Evolutionary conservation across 176 grass and related monocot genomes (phyloP), one percentile per base, ranked within the genome.

Genomic region (Oryza longistaminata): DNA sequence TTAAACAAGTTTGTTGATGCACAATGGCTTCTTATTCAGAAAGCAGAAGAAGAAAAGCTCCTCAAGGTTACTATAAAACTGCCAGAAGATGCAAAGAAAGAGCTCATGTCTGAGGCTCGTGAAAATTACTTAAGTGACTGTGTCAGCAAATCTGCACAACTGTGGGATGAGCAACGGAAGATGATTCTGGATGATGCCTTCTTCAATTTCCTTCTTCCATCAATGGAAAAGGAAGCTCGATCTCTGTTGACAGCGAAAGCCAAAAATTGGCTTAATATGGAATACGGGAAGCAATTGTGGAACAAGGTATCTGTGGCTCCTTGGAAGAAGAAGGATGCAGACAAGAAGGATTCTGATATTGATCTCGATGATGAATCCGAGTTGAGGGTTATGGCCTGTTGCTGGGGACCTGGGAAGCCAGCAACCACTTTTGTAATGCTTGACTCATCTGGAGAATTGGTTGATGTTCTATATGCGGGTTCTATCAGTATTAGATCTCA

Each of bases 181-280:
- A 96, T 96, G 93, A 99, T 99, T 74, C 83, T 99, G 43, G 93
- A 99, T 78, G 97, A 99, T 82, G 91, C 97, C 66, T 99, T 96
- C 72, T 83, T 93, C 12, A 91, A 82, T 81, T 91, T 89, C 48
- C 89, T 99, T 68, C 82, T 99, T 67, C 90, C 93, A 70, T 91
- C 97, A 69, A 94, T 96, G 91, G 91, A 94, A 78, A 99, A 99
- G 79, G 97, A 99, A 85, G 97, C 82, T 71, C 88, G 92, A 27
- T 88, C 86, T 2, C 44, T 96, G 31, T 75, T 99, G 82, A 87
- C 86, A 67, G 77, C 90, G 33, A 91, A 89, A 78, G 93, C 93
- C 12, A 99, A 96, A 81, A 86, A 70, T 83, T 96, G 90, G 90
- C 85, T 99, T 37, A 87, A 79, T 48, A 91, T 99, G 90, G 90